Evolutionary conservation across 2,329 filamentous ascomycete genomes (phyloP).

Genomic region (Tympanopsis confertula): DNA sequence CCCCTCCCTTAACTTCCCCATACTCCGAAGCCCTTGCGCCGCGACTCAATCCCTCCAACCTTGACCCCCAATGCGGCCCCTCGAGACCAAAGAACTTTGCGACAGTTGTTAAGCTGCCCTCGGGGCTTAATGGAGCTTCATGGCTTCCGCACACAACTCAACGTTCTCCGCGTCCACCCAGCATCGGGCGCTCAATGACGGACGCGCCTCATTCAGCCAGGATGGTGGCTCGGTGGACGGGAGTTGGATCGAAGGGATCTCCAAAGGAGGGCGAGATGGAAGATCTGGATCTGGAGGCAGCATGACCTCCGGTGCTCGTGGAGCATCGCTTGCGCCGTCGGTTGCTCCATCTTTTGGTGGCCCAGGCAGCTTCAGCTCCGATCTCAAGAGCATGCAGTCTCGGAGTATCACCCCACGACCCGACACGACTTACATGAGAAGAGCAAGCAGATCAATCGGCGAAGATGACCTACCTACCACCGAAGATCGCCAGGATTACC

Average conservation of each 20-base stretch:
- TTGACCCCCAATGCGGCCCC: too few species aligned
- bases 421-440: not conserved
- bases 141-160: slow-evolving; percentile 28
- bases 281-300: not conserved
- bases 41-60: too few species aligned
- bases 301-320: not conserved
- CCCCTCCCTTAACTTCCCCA: too few species aligned
- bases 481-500: slow-evolving; percentile 63
- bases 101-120: too few species aligned
- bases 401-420: not conserved
- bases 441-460: slow-evolving; percentile 40
- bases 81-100: too few species aligned
- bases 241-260: slow-evolving; percentile 20
- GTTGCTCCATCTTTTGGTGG: not conserved
- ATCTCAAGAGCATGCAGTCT: not conserved
- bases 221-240: slow-evolving; percentile 22
- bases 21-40: too few species aligned
- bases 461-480: slow-evolving; percentile 41
- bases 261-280: slow-evolving; percentile 17
- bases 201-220: slow-evolving; percentile 21
- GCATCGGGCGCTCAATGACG: slow-evolving; percentile 21
- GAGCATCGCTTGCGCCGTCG: not conserved
- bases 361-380: slow-evolving; percentile 1
- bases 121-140: slow-evolving; percentile 27
- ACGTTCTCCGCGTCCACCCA: slow-evolving; percentile 26